A percentile compares a stretch with the other conserved stretches of the same genome.
phyloP scores from a whole-genome alignment of 202 grass and related monocot species.

The Hordeum pubiflorum region DNA sequence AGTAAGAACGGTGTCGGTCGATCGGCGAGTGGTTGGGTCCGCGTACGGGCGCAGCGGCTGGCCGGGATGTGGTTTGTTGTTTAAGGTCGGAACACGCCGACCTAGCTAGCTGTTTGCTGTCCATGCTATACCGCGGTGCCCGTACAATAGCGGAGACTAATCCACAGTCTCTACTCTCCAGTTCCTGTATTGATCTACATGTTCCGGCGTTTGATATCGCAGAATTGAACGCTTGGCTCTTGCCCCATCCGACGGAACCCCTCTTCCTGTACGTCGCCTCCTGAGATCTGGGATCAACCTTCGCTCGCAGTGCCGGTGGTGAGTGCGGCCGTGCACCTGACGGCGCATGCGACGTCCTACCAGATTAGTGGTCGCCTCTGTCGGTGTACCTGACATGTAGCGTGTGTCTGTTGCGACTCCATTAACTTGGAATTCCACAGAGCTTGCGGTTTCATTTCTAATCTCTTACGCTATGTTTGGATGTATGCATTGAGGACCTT shows the following conservation, averaged over 20 bases:
- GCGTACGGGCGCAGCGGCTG: not conserved
- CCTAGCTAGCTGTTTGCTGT: not conserved
- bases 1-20: not conserved
- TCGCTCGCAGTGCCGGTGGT: not conserved
- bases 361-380: not conserved
- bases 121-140: not conserved
- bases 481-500: no score
- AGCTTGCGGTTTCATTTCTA: not conserved
- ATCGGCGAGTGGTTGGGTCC: not conserved
- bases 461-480: no score
- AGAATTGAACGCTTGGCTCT: not conserved
- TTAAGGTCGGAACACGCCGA: not conserved
- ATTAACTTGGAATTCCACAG: not conserved
- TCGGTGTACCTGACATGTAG: not conserved
- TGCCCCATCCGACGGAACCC: not conserved
- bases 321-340: not conserved
- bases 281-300: not conserved
- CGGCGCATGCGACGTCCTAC: not conserved
- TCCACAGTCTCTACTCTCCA: not conserved
- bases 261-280: not conserved
- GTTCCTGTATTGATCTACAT: not conserved
- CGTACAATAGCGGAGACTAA: not conserved
- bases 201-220: not conserved
- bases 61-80: not conserved
- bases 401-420: not conserved